These are phyloP conservation scores for Fusarium sp. DNA, from an alignment of 2,329 filamentous ascomycete species.

Conservation along the genomic window DNA sequence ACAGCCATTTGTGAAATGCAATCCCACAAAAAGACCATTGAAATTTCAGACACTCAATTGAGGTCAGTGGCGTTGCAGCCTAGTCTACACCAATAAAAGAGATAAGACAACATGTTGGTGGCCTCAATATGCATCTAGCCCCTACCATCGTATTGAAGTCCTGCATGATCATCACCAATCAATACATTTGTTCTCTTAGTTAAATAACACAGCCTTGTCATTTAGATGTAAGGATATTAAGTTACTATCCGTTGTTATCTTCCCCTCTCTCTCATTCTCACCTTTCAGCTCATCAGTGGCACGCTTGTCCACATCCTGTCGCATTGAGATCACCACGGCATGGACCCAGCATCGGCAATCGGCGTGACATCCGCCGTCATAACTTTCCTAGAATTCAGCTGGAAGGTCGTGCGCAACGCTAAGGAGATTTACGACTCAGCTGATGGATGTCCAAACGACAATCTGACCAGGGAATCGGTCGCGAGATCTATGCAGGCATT, in stretches of 20 bases:
- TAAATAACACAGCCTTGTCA: background rate
- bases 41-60: background rate
- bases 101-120: background rate
- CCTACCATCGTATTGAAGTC: background rate
- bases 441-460: background rate
- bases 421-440: background rate
- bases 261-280: background rate
- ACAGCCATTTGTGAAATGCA: fast-evolving
- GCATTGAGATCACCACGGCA: fast-evolving
- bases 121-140: background rate
- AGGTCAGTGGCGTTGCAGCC: background rate
- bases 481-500: background rate
- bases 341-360: background rate
- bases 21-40: fast-evolving
- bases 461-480: background rate
- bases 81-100: background rate
- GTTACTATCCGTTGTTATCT: background rate
- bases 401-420: background rate
- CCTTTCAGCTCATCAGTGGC: background rate
- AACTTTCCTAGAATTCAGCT: background rate
- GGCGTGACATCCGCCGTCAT: background rate
- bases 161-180: fast-evolving
- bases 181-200: fast-evolving
- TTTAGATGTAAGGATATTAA: fast-evolving
- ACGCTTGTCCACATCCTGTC: fast-evolving